These are phyloP conservation scores for Malbranchea zuffiana DNA, from an alignment of 2,329 filamentous ascomycete species.

Conservation along the genomic window DNA sequence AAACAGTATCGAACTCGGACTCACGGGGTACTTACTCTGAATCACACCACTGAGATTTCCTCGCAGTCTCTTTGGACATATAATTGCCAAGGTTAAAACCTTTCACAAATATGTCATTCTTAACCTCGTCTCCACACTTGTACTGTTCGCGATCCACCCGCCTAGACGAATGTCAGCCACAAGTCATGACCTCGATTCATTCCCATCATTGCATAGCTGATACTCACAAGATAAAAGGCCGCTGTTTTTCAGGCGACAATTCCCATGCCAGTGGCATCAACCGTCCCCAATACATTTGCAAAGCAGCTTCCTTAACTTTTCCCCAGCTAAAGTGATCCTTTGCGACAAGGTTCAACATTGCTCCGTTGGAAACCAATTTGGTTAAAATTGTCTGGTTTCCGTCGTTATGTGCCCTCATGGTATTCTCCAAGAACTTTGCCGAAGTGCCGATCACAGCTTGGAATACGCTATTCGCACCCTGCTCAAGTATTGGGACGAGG, in stretches of 20 bases:
- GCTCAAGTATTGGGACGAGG: slow-evolving; percentile 1
- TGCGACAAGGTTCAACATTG: slow-evolving; percentile 3
- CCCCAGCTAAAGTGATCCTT: slow-evolving; percentile 2
- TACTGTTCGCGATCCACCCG: slow-evolving; percentile 5
- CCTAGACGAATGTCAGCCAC: neutral
- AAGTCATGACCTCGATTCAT: neutral
- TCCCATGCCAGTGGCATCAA: slow-evolving; percentile 7
- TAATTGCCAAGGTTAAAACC: slow-evolving; percentile 3
- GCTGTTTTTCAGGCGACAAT: slow-evolving; percentile 5
- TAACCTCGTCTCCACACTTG: slow-evolving; percentile 4
- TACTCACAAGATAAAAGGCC: slow-evolving; percentile 8
- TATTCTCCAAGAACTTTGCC: slow-evolving; percentile 4
- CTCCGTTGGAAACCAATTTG: slow-evolving; percentile 2
- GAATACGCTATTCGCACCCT: slow-evolving; percentile 1
- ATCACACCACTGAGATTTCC: slow-evolving; percentile 7
- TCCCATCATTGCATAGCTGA: neutral
- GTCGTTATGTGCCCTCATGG: slow-evolving; percentile 2
- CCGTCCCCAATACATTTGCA: slow-evolving; percentile 4
- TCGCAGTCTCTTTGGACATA: slow-evolving; percentile 3
- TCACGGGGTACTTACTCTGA: slow-evolving; percentile 1
- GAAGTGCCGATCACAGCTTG: neutral
- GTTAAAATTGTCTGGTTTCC: neutral
- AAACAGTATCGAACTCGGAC: no score
- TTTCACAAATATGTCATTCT: neutral
- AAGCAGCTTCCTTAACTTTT: neutral